Evolutionary conservation across 202 grass and related monocot genomes (phyloP).

Genomic region (Miscanthus sacchariflorus): DNA sequence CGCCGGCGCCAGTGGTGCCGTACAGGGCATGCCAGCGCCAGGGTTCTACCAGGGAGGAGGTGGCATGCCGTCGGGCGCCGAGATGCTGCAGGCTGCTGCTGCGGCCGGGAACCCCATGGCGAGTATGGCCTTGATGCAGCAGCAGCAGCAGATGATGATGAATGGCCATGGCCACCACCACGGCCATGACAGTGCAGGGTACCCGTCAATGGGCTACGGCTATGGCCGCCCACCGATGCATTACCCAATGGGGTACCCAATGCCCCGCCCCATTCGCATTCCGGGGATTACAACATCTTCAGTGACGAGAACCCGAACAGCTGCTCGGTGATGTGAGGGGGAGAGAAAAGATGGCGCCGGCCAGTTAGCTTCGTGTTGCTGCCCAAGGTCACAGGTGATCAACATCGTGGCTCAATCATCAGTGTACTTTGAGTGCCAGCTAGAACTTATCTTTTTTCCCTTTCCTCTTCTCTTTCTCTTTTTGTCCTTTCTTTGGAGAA

Average conservation of each 20-base stretch:
- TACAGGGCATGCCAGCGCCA: constrained; percentile 26
- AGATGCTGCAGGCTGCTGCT: constrained; percentile 46
- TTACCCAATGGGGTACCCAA: constrained; percentile 18
- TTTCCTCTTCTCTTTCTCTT: constrained; percentile 39
- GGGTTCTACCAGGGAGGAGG: constrained; percentile 2
- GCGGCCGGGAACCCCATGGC: constrained; percentile 57
- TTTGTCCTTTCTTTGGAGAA: constrained; percentile 53
- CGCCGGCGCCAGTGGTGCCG: no score
- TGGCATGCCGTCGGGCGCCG: constrained; percentile 28
- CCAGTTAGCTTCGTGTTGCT: neutral
- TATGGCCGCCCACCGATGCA: constrained; percentile 71
- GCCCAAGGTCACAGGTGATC: neutral
- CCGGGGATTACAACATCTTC: constrained; percentile 61
- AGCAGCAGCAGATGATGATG: constrained; percentile 40
- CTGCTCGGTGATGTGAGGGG: constrained; percentile 86
- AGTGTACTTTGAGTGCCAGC: constrained; percentile 35
- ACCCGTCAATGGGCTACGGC: constrained; percentile 57
- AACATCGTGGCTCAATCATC: neutral
- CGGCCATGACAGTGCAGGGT: constrained; percentile 44
- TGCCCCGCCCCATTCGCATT: constrained; percentile 43
- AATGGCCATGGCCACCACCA: no score
- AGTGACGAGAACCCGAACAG: constrained; percentile 92
- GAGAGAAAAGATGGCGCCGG: neutral
- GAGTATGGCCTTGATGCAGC: constrained; percentile 72
- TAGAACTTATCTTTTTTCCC: constrained; percentile 17